Conservation (phyloP, 2,329 filamentous ascomycete species). For the Neonectria faginata region DNA sequence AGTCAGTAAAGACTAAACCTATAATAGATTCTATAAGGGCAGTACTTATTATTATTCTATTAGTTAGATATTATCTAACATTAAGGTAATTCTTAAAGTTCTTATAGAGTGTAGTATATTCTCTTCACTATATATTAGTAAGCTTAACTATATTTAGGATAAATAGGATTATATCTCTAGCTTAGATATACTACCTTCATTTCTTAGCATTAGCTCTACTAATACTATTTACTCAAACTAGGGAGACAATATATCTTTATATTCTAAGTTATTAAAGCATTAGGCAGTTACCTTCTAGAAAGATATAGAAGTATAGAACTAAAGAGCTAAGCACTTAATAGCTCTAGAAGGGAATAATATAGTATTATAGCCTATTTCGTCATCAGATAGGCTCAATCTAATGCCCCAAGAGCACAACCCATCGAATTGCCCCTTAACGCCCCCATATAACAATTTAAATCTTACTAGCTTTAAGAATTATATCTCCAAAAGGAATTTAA, state of each 20-base stretch:
- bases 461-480: neutral
- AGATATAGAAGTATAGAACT: too few species aligned
- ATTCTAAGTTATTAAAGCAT: neutral
- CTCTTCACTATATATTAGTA: neutral
- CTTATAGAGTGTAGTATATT: neutral
- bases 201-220: neutral
- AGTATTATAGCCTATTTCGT: neutral
- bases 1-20: too few species aligned
- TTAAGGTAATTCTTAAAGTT: neutral
- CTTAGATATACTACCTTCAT: neutral
- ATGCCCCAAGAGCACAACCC: neutral
- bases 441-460: neutral
- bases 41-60: neutral
- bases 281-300: too few species aligned
- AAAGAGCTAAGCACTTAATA: neutral
- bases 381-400: neutral
- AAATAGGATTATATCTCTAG: neutral
- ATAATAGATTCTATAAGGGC: too few species aligned
- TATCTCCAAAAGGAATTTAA: too few species aligned
- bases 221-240: neutral
- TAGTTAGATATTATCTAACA: neutral
- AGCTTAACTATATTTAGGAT: neutral
- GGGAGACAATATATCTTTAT: neutral
- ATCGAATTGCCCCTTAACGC: neutral
- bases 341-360: neutral